Conservation (phyloP, 192 early-diverging fungal species). For the Linnemannia zychae region DNA sequence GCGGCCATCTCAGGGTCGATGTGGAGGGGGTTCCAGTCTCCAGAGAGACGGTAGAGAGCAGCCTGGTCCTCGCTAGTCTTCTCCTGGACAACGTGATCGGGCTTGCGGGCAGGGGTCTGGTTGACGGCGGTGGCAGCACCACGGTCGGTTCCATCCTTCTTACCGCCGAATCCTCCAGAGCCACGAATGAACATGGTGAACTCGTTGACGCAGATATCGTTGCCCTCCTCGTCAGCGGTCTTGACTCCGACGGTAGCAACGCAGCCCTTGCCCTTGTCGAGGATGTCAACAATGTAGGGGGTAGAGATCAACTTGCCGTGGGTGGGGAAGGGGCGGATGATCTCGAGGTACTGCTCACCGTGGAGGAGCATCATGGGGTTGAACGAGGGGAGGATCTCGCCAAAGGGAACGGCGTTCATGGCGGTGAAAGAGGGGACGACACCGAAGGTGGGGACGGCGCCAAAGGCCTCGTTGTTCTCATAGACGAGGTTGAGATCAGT, state of each 20-base stretch:
- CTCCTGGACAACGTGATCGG: conserved; percentile 87
- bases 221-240: conserved; percentile 80
- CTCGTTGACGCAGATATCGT: conserved; percentile 87
- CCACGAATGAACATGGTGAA: conserved; percentile 96
- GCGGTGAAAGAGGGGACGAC: conserved; percentile 87
- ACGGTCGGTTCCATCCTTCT: conserved; percentile 78
- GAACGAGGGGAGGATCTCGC: conserved; percentile 81
- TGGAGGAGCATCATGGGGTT: conserved; percentile 98
- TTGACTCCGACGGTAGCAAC: conserved; percentile 86
- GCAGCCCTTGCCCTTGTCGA: conserved; percentile 98
- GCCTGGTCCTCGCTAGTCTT: conserved; percentile 95
- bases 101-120: conserved; percentile 81
- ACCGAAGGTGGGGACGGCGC: conserved; percentile 92
- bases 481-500: conserved; percentile 92
- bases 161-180: conserved; percentile 89
- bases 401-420: conserved; percentile 77
- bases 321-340: conserved; percentile 90
- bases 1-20: conserved; percentile 96
- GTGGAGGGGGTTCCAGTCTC: conserved; percentile 98
- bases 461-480: conserved; percentile 89
- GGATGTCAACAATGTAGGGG: conserved; percentile 88
- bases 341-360: conserved; percentile 96
- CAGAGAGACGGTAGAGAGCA: conserved; percentile 94
- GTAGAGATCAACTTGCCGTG: conserved; percentile 83
- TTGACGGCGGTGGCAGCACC: conserved; percentile 87